Evolutionary conservation across 1,284 basidiomycete species (phyloP).

Genomic region (Ustilago nuda): DNA sequence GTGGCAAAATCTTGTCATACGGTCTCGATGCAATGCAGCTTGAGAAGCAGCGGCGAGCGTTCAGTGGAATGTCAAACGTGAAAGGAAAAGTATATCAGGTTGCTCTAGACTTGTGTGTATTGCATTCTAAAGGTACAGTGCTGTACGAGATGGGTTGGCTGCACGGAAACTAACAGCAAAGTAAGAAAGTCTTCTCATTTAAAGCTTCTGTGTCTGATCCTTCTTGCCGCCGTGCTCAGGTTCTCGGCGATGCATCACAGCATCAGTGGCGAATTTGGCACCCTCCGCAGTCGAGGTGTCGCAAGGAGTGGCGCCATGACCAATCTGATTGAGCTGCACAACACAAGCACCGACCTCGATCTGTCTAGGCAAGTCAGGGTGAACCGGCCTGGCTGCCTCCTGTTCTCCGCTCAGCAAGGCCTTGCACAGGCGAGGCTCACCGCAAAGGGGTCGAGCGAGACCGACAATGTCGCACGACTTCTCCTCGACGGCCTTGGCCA

Average conservation of each 20-base stretch:
- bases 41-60: no score
- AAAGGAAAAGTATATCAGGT: no score
- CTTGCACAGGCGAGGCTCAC: conserved; percentile 50
- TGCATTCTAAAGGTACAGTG: neutral
- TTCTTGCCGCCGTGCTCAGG: conserved; percentile 45
- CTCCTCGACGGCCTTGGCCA: conserved; percentile 72
- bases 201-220: conserved; percentile 25
- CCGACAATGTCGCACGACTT: conserved; percentile 56
- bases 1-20: no score
- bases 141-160: neutral
- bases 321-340: conserved; percentile 43
- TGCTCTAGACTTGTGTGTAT: neutral
- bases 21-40: no score
- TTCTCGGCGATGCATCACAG: conserved; percentile 29
- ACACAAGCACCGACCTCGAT: conserved; percentile 47
- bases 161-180: neutral
- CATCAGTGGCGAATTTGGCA: conserved; percentile 43
- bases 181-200: neutral
- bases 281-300: conserved; percentile 49
- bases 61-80: no score
- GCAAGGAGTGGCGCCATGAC: conserved; percentile 27
- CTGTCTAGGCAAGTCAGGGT: conserved; percentile 39
- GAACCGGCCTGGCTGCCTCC: conserved; percentile 32
- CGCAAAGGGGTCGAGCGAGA: conserved; percentile 42
- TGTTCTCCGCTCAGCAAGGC: conserved; percentile 35